Evolutionary conservation across 345 rosid species (phyloP).

Genomic region (Eucalyptus cloeziana): DNA sequence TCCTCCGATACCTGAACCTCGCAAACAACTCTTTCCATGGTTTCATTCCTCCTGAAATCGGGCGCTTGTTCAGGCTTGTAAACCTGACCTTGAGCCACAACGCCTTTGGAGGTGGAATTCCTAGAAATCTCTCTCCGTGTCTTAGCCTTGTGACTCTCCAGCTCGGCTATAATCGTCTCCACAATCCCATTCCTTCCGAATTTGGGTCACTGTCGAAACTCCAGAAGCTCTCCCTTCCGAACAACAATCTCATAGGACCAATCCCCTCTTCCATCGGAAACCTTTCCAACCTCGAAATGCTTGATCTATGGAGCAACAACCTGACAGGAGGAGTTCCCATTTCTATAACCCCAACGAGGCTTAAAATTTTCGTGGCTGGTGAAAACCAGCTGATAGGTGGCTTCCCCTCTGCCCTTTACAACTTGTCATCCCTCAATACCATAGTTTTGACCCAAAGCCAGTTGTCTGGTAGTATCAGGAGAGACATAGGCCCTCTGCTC

Average conservation of each 20-base stretch:
- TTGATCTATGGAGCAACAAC: not conserved
- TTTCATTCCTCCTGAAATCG: not conserved
- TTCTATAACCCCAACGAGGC: not conserved
- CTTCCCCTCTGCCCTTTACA: slow-evolving; percentile 3
- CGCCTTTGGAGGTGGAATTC: not conserved
- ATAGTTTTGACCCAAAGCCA: not conserved
- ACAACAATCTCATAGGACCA: not conserved
- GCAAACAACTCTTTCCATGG: not conserved
- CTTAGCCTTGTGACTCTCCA: not conserved
- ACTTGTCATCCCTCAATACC: not conserved
- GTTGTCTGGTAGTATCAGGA: not conserved
- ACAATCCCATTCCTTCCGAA: not conserved
- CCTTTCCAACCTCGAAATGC: not conserved
- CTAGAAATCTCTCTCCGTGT: not conserved
- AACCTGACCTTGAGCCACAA: not conserved
- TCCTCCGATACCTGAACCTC: not conserved
- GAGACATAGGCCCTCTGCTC: not conserved
- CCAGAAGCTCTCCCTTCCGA: not conserved
- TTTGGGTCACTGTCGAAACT: not conserved
- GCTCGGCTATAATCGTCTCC: not conserved
- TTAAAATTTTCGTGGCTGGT: fast-evolving
- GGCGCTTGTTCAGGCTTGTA: not conserved
- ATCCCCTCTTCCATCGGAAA: not conserved
- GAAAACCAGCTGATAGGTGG: not conserved
- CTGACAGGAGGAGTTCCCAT: not conserved